phyloP scores from a whole-genome alignment of 106 monocot genomes.

The Acorus gramineus region DNA sequence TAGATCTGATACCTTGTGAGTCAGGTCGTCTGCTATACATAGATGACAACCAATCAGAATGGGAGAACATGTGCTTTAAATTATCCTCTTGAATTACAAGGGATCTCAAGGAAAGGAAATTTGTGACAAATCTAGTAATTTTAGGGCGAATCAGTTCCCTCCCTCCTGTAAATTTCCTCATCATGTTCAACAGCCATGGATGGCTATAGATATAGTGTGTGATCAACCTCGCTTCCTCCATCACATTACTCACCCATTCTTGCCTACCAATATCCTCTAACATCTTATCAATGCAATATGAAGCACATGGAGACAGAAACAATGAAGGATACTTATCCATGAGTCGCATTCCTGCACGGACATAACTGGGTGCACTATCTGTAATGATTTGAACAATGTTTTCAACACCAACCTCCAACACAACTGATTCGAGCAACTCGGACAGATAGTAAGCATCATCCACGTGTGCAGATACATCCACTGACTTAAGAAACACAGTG shows the following conservation, averaged over 20 bases:
- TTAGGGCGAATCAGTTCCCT: slow-evolving; percentile 32
- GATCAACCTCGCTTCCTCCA: slow-evolving; percentile 26
- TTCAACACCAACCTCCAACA: slow-evolving; percentile 27
- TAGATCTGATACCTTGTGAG: slow-evolving; percentile 30
- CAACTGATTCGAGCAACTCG: slow-evolving; percentile 35
- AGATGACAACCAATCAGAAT: slow-evolving; percentile 39
- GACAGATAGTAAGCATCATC: slow-evolving; percentile 33
- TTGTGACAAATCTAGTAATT: slow-evolving; percentile 18
- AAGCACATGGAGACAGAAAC: slow-evolving; percentile 45
- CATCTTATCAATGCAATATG: slow-evolving; percentile 39
- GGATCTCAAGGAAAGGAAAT: slow-evolving; percentile 41
- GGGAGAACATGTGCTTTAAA: slow-evolving; percentile 40
- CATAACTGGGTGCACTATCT: slow-evolving; percentile 27
- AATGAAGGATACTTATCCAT: slow-evolving; percentile 36
- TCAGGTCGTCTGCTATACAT: slow-evolving; percentile 22
- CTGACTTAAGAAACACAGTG: slow-evolving; percentile 22
- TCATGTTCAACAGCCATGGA: slow-evolving; percentile 15
- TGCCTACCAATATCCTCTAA: slow-evolving; percentile 38
- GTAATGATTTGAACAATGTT: slow-evolving; percentile 37
- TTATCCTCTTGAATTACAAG: slow-evolving; percentile 31
- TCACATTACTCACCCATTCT: slow-evolving; percentile 18
- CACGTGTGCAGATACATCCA: slow-evolving; percentile 28
- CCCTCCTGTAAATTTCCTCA: slow-evolving; percentile 25
- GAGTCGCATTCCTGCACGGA: slow-evolving; percentile 15
- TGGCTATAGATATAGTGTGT: slow-evolving; percentile 20